Evolutionary conservation across 169 alveolate species (phyloP), one percentile per base, ranked within the genome.

Genomic region (Theileria sp.): DNA sequence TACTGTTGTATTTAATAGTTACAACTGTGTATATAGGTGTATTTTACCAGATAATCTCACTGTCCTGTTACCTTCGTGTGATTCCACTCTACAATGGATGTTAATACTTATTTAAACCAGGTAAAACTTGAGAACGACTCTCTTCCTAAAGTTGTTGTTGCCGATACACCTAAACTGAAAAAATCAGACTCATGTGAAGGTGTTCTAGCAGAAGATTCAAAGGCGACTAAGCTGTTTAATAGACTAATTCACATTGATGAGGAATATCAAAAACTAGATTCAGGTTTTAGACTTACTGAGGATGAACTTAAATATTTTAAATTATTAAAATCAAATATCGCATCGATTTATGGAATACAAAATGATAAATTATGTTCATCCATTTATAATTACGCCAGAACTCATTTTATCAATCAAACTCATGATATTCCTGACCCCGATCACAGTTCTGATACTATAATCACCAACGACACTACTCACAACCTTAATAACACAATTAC

Each of bases 41-140:
- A 61, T 61, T 28, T 4, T 10, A 10, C 54, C 54, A 4, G 17
- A 44, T 4, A 44, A 44, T 68, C 13, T 13, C 61, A 28, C 56
- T 0, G 61, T 68, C n/a, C 60, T 58, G 54, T 38, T 7, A 3
- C 50, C 9, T 10, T 0, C 8, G n/a, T 8, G 44, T 26, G 72
- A 64, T 64, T 64, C 74, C 75, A 23, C 72, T 1, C 23, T 9
- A 13, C 1, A 19, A 64, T 64, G 88, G 84, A 65, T 15, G 86
- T 85, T 34, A 84, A 73, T 19, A 86, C 75, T 17, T 85, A 85
- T 50, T 61, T 85, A 26, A 38, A 62, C n/a, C 67, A 69, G 26
- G 87, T 79, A 5, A 85, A 73, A 51, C 78, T 71, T 60, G 85
- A 85, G 32, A 81, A 66, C 58, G 84, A 38, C 15, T 44, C 64